Evolutionary conservation across 768 basidiomycete species (phyloP).

Genomic region (Suillus decipiens): DNA sequence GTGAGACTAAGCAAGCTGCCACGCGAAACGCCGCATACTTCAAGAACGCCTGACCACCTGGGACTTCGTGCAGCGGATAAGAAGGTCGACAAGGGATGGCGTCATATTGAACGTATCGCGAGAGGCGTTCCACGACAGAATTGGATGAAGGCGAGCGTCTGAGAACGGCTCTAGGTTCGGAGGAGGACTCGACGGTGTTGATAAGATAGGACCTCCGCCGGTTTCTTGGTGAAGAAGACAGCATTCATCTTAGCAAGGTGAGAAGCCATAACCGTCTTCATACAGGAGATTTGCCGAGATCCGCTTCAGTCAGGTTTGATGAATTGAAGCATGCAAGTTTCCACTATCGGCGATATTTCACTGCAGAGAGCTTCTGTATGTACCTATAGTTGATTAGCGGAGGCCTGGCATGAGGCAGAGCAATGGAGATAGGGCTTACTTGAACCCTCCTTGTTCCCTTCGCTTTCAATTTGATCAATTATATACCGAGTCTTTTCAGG

Average conservation of each 20-base stretch:
- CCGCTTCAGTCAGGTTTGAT: slow-evolving; percentile 78
- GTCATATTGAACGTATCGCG: slow-evolving; percentile 78
- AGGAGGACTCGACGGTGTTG: slow-evolving; percentile 15
- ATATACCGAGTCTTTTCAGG: slow-evolving; percentile 76
- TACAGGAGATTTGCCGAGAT: slow-evolving; percentile 75
- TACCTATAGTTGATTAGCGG: slow-evolving; percentile 52
- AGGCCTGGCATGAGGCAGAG: slow-evolving; percentile 9
- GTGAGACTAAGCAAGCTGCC: slow-evolving; percentile 28
- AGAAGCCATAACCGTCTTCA: slow-evolving; percentile 83
- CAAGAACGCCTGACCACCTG: slow-evolving; percentile 79
- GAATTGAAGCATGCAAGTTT: slow-evolving; percentile 72
- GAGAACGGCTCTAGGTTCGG: slow-evolving; percentile 21
- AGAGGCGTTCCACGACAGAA: slow-evolving; percentile 76
- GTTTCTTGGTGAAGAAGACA: slow-evolving; percentile 84
- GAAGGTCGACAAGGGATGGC: slow-evolving; percentile 86
- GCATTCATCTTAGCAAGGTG: slow-evolving; percentile 93
- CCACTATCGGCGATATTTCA: slow-evolving; percentile 93
- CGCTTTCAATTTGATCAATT: slow-evolving; percentile 80
- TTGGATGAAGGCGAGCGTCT: slow-evolving; percentile 94
- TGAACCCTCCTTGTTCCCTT: slow-evolving; percentile 80
- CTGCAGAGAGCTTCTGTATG: slow-evolving; percentile 95
- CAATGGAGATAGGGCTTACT: slow-evolving; percentile 44
- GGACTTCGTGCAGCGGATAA: slow-evolving; percentile 87
- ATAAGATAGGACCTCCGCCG: slow-evolving; percentile 64
- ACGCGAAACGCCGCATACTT: slow-evolving; percentile 58